Evolutionary conservation across 1,284 basidiomycete genomes (phyloP), one percentile per base, ranked within the genome.

Genomic region (Trametes pubescens): DNA sequence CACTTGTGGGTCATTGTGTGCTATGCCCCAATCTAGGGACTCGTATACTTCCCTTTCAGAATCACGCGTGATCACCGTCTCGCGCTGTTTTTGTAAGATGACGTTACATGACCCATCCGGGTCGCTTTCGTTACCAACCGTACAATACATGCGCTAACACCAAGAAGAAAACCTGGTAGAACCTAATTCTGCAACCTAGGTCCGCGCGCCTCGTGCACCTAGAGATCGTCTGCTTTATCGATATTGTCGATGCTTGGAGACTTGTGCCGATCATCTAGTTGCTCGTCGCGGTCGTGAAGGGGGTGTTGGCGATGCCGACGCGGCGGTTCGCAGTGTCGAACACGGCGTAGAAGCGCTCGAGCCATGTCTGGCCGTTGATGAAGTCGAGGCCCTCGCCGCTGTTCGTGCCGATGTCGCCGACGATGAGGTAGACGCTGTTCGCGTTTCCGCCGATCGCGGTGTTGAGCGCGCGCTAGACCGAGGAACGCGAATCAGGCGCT

Each of bases 331-430:
- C 74, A 38, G 83, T 85, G 69, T 91, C 89, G 71, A 76, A 89
- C 22, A 89, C 86, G 18, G 81, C 80, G 76, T 89, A 90, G 81
- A 85, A 90, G 22, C 88, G 84, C 74, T 90, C 85, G 14, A 82
- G 70, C 52, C 73, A 77, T 38, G 69, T 59, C 66, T 69, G 62
- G 40, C 78, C 74, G 62, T 77, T 75, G 65, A 76, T 72, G 70
- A 76, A 76, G 66, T 74, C 74, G 29, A 75, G 57, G 11, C 75
- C 74, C 11, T 58, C 37, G 26, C 74, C 73, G 24, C 56, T 56
- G 29, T 21, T 26, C 8, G 67, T 62, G 16, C 72, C 71, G 32
- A 73, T 16, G 65, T 71, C 64, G 55, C 49, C 61, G 24, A 74
- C 65, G 48, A 76, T 70, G 44, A 76, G 74, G 65, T 75, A 77